phyloP scores from a whole-genome alignment of 148 eudicot species.

The Spergularia bocconei region DNA sequence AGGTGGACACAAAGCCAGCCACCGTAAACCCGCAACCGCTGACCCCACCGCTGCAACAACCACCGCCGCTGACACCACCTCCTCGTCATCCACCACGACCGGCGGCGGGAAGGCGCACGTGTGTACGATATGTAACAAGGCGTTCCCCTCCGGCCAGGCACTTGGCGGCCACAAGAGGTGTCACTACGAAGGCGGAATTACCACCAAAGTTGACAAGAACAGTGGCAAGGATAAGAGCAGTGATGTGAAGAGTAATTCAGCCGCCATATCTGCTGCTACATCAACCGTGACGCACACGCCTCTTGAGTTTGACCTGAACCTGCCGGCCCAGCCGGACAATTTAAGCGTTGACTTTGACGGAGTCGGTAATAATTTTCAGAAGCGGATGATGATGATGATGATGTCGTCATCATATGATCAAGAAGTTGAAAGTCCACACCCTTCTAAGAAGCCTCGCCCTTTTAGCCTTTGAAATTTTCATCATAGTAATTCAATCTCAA shows the following conservation, averaged over 20 bases:
- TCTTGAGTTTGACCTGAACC: constrained; percentile 51
- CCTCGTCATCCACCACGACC: neutral
- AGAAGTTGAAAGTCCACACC: constrained; percentile 63
- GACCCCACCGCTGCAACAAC: constrained; percentile 22
- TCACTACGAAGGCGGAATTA: constrained; percentile 61
- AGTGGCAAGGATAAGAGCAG: neutral
- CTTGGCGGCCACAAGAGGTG: constrained; percentile 78
- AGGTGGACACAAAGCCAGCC: constrained; percentile 86
- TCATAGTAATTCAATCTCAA: no score
- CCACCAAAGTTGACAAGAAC: neutral
- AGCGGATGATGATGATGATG: neutral
- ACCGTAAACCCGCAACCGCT: constrained; percentile 43
- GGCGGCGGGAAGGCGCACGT: constrained; percentile 41
- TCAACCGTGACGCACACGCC: constrained; percentile 26
- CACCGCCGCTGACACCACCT: neutral
- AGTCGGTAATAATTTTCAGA: constrained; percentile 23
- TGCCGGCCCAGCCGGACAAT: constrained; percentile 52
- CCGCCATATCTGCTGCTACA: constrained; percentile 11
- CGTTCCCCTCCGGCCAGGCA: constrained; percentile 71
- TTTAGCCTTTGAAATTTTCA: constrained; percentile 9
- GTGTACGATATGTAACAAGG: constrained; percentile 55
- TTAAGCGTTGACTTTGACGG: constrained; percentile 42
- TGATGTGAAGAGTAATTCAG: neutral
- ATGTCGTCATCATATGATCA: constrained; percentile 31
- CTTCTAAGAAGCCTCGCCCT: constrained; percentile 48